Conservation (phyloP, 371 early-diverging fungal genomes). For the Apophysomyces elegans region DNA sequence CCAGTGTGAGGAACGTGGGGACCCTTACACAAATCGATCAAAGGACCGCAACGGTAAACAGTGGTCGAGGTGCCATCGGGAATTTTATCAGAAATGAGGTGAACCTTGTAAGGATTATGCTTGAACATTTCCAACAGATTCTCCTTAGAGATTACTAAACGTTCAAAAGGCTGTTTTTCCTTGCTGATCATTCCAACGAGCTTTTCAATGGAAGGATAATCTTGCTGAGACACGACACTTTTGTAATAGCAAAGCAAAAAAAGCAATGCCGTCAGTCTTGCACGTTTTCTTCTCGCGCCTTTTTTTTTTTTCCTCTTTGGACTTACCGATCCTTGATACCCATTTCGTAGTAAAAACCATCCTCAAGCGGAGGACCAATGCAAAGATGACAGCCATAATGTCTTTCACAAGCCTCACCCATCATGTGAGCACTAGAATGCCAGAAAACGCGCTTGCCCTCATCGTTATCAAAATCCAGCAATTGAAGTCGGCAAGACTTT, state of each 20-base stretch:
- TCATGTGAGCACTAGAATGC: conserved; percentile 99
- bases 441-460: conserved; percentile 98
- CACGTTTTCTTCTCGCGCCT: neutral
- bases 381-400: conserved; percentile 97
- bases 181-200: conserved; percentile 88
- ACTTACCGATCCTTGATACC: conserved; percentile 72
- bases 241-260: conserved; percentile 27
- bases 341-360: conserved; percentile 99
- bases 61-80: conserved; percentile 96
- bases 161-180: conserved; percentile 97
- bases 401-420: conserved; percentile 98
- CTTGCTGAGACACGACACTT: conserved; percentile 72
- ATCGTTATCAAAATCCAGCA: conserved; percentile 95
- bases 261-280: neutral
- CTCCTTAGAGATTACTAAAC: conserved; percentile 89
- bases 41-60: conserved; percentile 98
- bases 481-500: conserved; percentile 79
- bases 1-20: conserved; percentile 98
- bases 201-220: conserved; percentile 89
- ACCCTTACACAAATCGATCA: conserved; percentile 99
- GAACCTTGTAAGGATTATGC: conserved; percentile 96
- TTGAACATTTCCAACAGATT: conserved; percentile 97
- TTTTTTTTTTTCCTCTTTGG: neutral
- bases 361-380: conserved; percentile 98
- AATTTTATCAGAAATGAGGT: conserved; percentile 91